Evolutionary conservation across 345 rosid genomes (phyloP).

Genomic region (Turritis glabra): DNA sequence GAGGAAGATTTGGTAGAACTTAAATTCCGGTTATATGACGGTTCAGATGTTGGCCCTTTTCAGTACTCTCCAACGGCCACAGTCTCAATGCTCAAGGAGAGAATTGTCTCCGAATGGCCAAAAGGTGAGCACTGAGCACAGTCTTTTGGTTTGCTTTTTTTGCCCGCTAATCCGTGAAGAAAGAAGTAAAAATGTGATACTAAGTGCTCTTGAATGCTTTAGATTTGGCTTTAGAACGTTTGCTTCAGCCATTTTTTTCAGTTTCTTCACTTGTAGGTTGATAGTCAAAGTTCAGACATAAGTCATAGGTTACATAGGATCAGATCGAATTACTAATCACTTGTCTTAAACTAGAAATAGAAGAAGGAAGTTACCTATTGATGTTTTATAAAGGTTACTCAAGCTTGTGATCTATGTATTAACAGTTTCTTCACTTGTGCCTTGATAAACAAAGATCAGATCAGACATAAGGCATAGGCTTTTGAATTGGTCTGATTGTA

Average conservation of each 20-base stretch:
- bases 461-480: background rate
- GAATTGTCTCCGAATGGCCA: slow-evolving; percentile 86
- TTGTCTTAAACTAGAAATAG: background rate
- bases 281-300: background rate
- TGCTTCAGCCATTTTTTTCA: background rate
- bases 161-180: background rate
- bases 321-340: background rate
- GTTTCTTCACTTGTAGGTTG: background rate
- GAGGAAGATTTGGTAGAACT: slow-evolving; percentile 80
- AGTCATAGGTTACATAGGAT: background rate
- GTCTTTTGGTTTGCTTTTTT: background rate
- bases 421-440: background rate
- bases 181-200: background rate
- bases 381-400: background rate
- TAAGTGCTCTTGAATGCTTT: slow-evolving; percentile 7
- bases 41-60: slow-evolving; percentile 92
- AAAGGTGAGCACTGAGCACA: slow-evolving; percentile 50
- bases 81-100: slow-evolving; percentile 75
- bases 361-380: background rate
- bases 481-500: background rate
- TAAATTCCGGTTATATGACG: slow-evolving; percentile 87
- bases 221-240: background rate
- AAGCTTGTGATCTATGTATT: background rate
- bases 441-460: background rate
- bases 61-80: slow-evolving; percentile 74